These are phyloP conservation scores for Coemansia umbellata DNA, from an alignment of 192 early-diverging fungal species.

Conservation along the genomic window DNA sequence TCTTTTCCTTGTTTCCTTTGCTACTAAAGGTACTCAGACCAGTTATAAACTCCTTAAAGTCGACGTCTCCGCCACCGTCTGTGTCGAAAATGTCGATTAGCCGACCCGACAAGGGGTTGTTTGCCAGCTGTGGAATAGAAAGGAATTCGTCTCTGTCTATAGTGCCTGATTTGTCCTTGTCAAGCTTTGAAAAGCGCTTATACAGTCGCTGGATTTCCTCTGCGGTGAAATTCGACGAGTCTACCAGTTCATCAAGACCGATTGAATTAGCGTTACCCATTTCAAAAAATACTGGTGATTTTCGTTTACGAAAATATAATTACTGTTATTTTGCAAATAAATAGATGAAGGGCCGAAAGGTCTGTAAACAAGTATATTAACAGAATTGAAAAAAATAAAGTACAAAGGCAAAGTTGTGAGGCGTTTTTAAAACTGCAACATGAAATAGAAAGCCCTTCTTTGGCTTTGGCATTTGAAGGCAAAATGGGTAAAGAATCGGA, in stretches of 20 bases:
- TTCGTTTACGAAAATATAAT: too few relatives aligned
- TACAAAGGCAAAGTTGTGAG: too few relatives aligned
- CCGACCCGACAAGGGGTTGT: constrained; percentile 93
- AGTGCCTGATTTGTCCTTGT: constrained; percentile 94
- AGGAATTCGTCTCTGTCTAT: constrained; percentile 98
- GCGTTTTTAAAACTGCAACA: too few relatives aligned
- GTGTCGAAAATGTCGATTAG: constrained; percentile 97
- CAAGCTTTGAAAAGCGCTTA: constrained; percentile 97
- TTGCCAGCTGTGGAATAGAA: constrained; percentile 93
- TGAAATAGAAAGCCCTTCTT: too few relatives aligned
- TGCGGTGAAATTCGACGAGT: constrained; percentile 65
- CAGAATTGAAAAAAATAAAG: too few relatives aligned
- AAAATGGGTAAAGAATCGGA: too few relatives aligned
- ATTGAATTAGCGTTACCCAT: constrained; percentile 50
- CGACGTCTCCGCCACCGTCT: constrained; percentile 97
- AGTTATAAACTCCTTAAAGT: constrained; percentile 98
- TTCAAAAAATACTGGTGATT: background rate
- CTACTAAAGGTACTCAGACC: constrained; percentile 92
- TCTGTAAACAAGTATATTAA: too few relatives aligned
- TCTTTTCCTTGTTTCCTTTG: constrained; percentile 92
- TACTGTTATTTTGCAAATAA: too few relatives aligned
- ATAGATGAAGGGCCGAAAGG: too few relatives aligned
- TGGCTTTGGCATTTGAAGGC: too few relatives aligned
- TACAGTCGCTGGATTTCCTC: constrained; percentile 97
- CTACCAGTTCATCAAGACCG: constrained; percentile 38